phyloP scores from a whole-genome alignment of 805 yeast genomes.

The Kodamaea neixiangensis region DNA sequence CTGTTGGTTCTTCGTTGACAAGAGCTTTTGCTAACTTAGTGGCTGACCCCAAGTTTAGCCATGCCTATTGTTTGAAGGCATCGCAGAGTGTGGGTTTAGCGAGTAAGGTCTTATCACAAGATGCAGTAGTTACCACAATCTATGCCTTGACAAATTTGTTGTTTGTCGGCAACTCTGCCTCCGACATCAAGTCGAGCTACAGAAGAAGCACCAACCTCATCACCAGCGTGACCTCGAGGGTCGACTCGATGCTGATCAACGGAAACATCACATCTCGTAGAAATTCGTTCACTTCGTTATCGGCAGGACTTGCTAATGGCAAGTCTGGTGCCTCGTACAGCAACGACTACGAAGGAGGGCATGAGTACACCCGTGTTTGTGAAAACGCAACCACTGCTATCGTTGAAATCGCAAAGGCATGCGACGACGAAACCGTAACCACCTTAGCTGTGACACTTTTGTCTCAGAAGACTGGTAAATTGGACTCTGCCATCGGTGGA shows the following conservation, averaged over 20 bases:
- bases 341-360: neutral
- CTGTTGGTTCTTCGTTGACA: slow-evolving; percentile 41
- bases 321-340: neutral
- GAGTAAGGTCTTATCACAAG: slow-evolving; percentile 70
- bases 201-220: slow-evolving; percentile 6
- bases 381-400: slow-evolving; percentile 71
- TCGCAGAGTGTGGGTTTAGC: slow-evolving; percentile 66
- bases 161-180: slow-evolving; percentile 46
- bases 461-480: slow-evolving; percentile 65
- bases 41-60: slow-evolving; percentile 52
- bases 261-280: slow-evolving; percentile 2
- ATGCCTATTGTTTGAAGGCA: slow-evolving; percentile 49
- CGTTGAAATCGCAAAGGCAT: slow-evolving; percentile 62
- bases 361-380: slow-evolving; percentile 45
- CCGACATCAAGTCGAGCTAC: slow-evolving; percentile 7
- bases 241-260: neutral
- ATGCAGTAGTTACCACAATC: slow-evolving; percentile 77
- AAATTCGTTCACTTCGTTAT: slow-evolving; percentile 7
- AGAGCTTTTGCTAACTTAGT: slow-evolving; percentile 53
- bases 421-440: slow-evolving; percentile 70
- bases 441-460: slow-evolving; percentile 79
- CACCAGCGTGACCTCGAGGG: slow-evolving; percentile 1
- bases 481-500: slow-evolving; percentile 54
- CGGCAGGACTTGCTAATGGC: neutral
- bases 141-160: slow-evolving; percentile 80